A percentile compares a stretch with the other conserved stretches of the same genome.
phyloP scores from a whole-genome alignment of 1,139 yeast genomes.

The Taphrina wiesneri region DNA sequence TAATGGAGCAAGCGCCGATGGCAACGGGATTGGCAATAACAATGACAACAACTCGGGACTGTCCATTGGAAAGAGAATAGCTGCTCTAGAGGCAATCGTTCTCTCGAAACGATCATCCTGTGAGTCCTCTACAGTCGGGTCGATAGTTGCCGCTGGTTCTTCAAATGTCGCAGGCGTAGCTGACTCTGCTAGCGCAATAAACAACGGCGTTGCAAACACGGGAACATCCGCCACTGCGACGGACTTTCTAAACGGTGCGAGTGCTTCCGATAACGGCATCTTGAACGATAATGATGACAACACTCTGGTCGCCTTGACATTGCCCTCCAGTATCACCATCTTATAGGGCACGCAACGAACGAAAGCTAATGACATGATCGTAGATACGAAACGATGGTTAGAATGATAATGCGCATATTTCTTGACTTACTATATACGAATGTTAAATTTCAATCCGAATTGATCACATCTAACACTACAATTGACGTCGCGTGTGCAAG shows the following conservation, averaged over 20 bases:
- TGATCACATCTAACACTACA: not conserved
- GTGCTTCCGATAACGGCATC: conserved; percentile 9
- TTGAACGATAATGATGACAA: conserved; percentile 12
- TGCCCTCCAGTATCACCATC: not conserved
- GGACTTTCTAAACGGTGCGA: conserved; percentile 4
- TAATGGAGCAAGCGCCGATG: not conserved
- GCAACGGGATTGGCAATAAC: conserved; percentile 9
- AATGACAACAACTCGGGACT: not conserved
- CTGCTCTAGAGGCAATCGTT: not conserved
- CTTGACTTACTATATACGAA: no score
- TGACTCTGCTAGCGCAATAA: conserved; percentile 24
- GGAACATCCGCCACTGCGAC: not conserved
- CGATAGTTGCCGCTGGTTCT: not conserved
- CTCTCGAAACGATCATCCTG: conserved; percentile 5
- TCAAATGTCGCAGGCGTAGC: conserved; percentile 14
- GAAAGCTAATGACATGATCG: not conserved
- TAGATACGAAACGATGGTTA: not conserved
- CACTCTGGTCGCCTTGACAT: not conserved
- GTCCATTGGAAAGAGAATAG: not conserved
- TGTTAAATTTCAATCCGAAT: not conserved
- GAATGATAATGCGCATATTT: not conserved
- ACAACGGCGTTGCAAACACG: conserved; percentile 5
- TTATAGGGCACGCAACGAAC: not conserved
- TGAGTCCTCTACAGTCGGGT: conserved; percentile 12
- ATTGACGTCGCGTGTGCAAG: not conserved